These are phyloP conservation scores for Lepidopterella palustris DNA, from an alignment of 495 filamentous ascomycete genomes.

Conservation along the genomic window DNA sequence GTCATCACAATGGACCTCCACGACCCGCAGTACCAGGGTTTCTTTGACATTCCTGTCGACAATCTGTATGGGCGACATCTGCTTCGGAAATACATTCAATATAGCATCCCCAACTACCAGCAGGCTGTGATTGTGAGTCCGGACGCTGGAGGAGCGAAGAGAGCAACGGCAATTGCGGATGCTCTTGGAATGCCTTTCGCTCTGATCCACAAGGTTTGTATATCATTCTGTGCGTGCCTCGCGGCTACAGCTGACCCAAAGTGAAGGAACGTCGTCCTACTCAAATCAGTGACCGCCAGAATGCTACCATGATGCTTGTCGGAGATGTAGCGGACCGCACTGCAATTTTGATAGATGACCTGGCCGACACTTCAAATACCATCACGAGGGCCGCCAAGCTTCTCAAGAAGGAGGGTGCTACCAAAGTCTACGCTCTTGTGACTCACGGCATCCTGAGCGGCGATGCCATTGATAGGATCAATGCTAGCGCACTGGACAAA, in stretches of 20 bases:
- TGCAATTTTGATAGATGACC: conserved; percentile 86
- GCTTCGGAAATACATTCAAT: conserved; percentile 82
- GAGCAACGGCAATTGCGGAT: conserved; percentile 95
- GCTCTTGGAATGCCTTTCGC: conserved; percentile 88
- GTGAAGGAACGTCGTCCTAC: conserved; percentile 91
- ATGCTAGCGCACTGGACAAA: conserved; percentile 80
- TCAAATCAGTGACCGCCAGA: conserved; percentile 84
- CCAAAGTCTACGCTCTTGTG: conserved; percentile 77
- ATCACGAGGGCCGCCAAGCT: conserved; percentile 96
- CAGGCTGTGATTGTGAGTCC: conserved; percentile 90
- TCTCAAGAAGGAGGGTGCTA: conserved; percentile 87
- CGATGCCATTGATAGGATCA: conserved; percentile 90
- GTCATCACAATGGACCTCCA: conserved; percentile 96
- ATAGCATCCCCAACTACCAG: conserved; percentile 78
- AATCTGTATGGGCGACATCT: conserved; percentile 88
- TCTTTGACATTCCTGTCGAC: conserved; percentile 97
- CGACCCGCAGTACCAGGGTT: conserved; percentile 97
- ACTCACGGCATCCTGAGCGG: conserved; percentile 93
- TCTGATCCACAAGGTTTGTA: conserved; percentile 89
- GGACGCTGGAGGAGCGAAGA: conserved; percentile 93
- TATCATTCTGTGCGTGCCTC: conserved; percentile 20
- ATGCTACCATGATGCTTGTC: conserved; percentile 98
- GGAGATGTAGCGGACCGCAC: conserved; percentile 76
- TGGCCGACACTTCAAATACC: conserved; percentile 93
- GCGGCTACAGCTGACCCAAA: conserved; percentile 28